Conservation (phyloP, 805 yeast genomes). For the Ogataea ramenticola region DNA sequence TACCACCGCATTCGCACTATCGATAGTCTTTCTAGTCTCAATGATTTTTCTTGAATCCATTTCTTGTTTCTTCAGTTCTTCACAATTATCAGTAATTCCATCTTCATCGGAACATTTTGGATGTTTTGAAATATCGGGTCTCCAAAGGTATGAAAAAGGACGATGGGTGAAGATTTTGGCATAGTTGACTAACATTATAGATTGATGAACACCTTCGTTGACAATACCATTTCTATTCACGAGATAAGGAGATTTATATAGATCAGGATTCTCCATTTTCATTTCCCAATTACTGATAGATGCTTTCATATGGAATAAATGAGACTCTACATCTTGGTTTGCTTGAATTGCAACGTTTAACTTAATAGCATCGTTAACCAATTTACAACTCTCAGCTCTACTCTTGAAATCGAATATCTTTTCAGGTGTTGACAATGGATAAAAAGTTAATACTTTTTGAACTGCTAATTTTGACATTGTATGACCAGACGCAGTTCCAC, state of each 20-base stretch:
- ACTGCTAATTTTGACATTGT: conserved; percentile 33
- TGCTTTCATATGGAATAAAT: conserved; percentile 34
- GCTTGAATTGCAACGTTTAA: conserved; percentile 38
- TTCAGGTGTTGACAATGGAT: conserved; percentile 30
- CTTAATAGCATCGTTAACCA: conserved; percentile 43
- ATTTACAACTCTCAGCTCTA: conserved; percentile 36
- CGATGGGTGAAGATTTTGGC: conserved; percentile 50
- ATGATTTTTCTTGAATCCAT: conserved; percentile 38
- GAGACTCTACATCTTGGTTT: conserved; percentile 29
- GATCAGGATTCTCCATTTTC: conserved; percentile 35
- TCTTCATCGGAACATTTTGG: conserved; percentile 29
- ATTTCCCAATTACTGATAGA: conserved; percentile 45
- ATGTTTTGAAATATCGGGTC: conserved; percentile 36
- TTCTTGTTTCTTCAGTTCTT: conserved; percentile 24
- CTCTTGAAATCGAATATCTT: conserved; percentile 38
- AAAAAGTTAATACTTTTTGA: conserved; percentile 27
- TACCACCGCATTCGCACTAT: conserved; percentile 44
- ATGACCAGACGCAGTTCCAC: conserved; percentile 48
- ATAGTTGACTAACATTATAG: conserved; percentile 39
- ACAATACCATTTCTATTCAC: conserved; percentile 36
- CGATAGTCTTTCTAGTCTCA: conserved; percentile 47
- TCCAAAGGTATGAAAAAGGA: conserved; percentile 47
- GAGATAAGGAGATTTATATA: conserved; percentile 34
- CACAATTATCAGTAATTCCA: conserved; percentile 22
- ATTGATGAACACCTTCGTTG: conserved; percentile 49